phyloP scores from a whole-genome alignment of 2,329 filamentous ascomycete genomes.

The Claviceps digitariae region DNA sequence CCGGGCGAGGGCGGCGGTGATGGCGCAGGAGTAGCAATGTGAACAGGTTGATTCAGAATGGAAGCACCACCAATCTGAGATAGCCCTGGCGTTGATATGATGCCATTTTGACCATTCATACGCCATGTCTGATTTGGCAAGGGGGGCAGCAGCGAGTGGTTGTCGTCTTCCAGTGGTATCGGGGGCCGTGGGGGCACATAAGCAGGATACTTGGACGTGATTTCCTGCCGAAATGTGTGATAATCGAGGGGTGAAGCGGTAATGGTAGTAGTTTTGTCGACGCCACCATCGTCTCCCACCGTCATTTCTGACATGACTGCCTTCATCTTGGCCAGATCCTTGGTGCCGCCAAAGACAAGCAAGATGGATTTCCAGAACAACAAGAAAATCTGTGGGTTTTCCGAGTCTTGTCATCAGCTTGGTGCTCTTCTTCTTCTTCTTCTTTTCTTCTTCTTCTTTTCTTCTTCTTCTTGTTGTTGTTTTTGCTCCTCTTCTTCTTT shows the following conservation, averaged over 20 bases:
- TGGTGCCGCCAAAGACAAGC: slow-evolving; percentile 68
- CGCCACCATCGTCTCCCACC: slow-evolving; percentile 25
- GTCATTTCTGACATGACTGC: slow-evolving; percentile 49
- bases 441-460: too few relatives aligned
- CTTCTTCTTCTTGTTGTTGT: too few relatives aligned
- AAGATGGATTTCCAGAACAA: slow-evolving; percentile 87
- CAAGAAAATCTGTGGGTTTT: slow-evolving; percentile 47
- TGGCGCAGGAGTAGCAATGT: slow-evolving; percentile 95
- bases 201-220: slow-evolving; percentile 93
- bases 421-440: background rate
- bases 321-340: slow-evolving; percentile 63
- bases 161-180: slow-evolving; percentile 78
- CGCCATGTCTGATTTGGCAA: slow-evolving; percentile 60
- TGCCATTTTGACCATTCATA: slow-evolving; percentile 45
- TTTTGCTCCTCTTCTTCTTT: too few relatives aligned
- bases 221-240: slow-evolving; percentile 89
- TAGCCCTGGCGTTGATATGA: slow-evolving; percentile 42
- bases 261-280: slow-evolving; percentile 64
- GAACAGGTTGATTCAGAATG: slow-evolving; percentile 88
- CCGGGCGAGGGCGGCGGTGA: slow-evolving; percentile 86
- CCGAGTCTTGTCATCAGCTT: slow-evolving; percentile 10
- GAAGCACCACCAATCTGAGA: slow-evolving; percentile 50
- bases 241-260: slow-evolving; percentile 93
- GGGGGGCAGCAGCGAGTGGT: slow-evolving; percentile 79
- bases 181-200: slow-evolving; percentile 79